These are phyloP conservation scores for Diplocarpon mali DNA, from an alignment of 2,329 filamentous ascomycete species.

Conservation along the genomic window DNA sequence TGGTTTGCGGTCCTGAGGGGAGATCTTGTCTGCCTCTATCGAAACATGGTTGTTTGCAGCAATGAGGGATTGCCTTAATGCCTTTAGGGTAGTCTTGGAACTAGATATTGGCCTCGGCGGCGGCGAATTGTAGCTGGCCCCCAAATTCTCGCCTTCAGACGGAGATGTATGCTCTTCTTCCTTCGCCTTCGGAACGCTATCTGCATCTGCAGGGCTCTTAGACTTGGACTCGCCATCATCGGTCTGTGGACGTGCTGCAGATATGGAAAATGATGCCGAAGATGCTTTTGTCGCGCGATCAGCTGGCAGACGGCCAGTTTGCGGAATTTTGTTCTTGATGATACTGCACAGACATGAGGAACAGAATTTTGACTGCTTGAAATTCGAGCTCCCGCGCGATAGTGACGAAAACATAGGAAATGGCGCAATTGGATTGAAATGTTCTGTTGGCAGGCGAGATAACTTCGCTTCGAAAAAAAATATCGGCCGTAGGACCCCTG, in stretches of 20 bases:
- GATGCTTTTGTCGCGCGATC: constrained; percentile 1
- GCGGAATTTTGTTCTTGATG: constrained; percentile 2
- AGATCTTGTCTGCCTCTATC: too few species aligned
- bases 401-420: constrained; percentile 20
- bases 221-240: neutral
- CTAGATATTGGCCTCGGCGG: neutral
- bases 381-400: constrained; percentile 14
- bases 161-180: too few species aligned
- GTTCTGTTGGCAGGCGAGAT: neutral
- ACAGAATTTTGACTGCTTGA: constrained; percentile 16
- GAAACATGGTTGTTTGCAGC: neutral
- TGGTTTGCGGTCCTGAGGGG: too few species aligned
- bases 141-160: too few species aligned
- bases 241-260: neutral
- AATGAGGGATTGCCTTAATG: constrained; percentile 1
- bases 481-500: neutral
- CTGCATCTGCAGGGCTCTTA: neutral
- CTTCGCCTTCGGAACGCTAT: neutral
- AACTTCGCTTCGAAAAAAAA: neutral
- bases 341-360: constrained; percentile 17
- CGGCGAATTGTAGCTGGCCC: neutral
- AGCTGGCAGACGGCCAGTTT: neutral
- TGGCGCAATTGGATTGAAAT: neutral
- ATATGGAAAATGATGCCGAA: constrained; percentile 1
- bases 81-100: neutral